phyloP scores from a whole-genome alignment of 2,329 filamentous ascomycete genomes.

The Chaetomium olivaceum region DNA sequence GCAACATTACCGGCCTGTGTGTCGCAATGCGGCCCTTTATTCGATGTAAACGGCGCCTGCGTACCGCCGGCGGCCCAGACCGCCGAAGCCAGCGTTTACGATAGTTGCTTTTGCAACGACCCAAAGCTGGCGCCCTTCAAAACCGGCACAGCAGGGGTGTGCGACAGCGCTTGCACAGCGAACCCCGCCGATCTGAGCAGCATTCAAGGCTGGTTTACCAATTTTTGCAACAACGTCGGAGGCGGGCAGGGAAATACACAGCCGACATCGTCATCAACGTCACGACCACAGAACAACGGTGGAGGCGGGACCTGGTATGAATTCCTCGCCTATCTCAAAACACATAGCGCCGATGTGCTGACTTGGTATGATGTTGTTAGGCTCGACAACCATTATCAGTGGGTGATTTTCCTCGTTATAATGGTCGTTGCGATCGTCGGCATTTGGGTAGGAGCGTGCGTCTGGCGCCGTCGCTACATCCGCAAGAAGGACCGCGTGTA shows the following conservation, averaged over 20 bases:
- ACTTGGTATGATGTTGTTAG: constrained; percentile 43
- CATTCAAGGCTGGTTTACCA: constrained; percentile 70
- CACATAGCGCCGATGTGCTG: constrained; percentile 13
- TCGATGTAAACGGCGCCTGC: constrained; percentile 71
- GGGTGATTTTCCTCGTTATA: constrained; percentile 79
- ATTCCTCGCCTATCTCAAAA: background rate
- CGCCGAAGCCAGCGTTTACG: constrained; percentile 55
- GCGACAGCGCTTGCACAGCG: constrained; percentile 58
- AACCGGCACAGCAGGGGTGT: constrained; percentile 58
- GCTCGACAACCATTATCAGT: constrained; percentile 71
- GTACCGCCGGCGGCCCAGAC: constrained; percentile 57
- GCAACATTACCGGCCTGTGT: constrained; percentile 63
- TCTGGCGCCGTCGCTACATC: constrained; percentile 73
- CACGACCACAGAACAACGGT: constrained; percentile 29
- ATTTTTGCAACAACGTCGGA: constrained; percentile 56
- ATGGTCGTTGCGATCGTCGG: constrained; percentile 67
- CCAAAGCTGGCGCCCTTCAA: constrained; percentile 59
- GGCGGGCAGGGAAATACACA: constrained; percentile 26
- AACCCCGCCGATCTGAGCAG: constrained; percentile 52
- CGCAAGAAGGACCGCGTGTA: constrained; percentile 64
- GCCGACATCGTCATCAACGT: constrained; percentile 33
- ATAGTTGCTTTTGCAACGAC: constrained; percentile 73
- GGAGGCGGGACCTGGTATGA: constrained; percentile 51
- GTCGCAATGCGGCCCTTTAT: constrained; percentile 58
- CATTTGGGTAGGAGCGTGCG: constrained; percentile 67